phyloP scores from a whole-genome alignment of 2,329 filamentous ascomycete species.

The Leptodontidium sp. region DNA sequence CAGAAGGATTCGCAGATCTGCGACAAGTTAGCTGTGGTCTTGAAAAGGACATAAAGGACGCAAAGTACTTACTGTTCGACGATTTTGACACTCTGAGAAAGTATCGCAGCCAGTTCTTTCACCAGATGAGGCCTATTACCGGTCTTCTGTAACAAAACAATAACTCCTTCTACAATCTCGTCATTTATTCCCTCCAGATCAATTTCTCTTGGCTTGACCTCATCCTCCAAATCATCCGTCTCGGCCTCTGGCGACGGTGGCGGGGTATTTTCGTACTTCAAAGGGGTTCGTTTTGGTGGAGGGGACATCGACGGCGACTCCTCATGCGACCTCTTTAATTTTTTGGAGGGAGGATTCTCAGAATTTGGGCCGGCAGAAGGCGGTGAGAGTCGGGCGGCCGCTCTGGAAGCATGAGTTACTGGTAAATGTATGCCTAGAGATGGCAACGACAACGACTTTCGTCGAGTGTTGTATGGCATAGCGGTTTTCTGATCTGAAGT shows the following conservation, averaged over 20 bases:
- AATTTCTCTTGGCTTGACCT: conserved; percentile 62
- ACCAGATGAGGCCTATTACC: conserved; percentile 93
- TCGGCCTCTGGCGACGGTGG: conserved; percentile 74
- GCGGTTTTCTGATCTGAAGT: conserved; percentile 29
- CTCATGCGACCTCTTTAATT: conserved; percentile 80
- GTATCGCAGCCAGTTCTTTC: conserved; percentile 86
- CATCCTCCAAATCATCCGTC: conserved; percentile 51
- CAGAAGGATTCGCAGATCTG: conserved; percentile 94
- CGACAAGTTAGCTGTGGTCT: conserved; percentile 43
- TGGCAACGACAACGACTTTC: conserved; percentile 92
- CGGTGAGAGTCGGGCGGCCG: conserved; percentile 52
- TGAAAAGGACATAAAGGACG: conserved; percentile 9
- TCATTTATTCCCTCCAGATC: conserved; percentile 89
- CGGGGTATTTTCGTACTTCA: conserved; percentile 76
- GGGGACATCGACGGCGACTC: conserved; percentile 54
- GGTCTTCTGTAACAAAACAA: conserved; percentile 87
- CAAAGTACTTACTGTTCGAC: conserved; percentile 83
- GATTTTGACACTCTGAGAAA: conserved; percentile 78
- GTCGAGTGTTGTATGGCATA: conserved; percentile 98
- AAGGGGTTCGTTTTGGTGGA: conserved; percentile 49
- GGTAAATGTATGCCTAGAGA: conserved; percentile 92
- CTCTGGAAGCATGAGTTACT: conserved; percentile 67
- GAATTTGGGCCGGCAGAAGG: conserved; percentile 44
- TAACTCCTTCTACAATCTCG: conserved; percentile 91
- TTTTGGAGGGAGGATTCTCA: conserved; percentile 63